Base-by-base conservation (phyloP, 352 stramenopile species). In the Phytophthora aleatoria region DNA sequence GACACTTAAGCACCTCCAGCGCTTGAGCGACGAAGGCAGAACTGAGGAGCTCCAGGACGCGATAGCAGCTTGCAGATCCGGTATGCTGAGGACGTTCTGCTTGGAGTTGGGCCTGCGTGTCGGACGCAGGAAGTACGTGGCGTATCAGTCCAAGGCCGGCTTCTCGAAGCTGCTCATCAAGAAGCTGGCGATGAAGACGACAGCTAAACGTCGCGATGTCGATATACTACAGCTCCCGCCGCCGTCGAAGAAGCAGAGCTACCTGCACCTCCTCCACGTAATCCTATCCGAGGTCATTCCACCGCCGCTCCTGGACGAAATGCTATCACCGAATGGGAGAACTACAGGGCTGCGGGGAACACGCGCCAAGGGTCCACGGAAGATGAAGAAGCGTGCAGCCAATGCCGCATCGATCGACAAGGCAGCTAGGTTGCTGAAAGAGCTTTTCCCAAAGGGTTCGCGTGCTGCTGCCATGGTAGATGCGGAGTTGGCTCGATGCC, bases 81-180 rank as follows among this genome's bases (percentile, higher is more conserved):
- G 28, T 27, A 39, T 24, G 10, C 27, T 49, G 51, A 27, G 38
- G 27, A 28, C 38, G 15, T 31, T 50, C 5, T 50, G 27, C 38
- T 30, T 50, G 51, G 16, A 28, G 9, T 30, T 59, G 11, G 38
- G 51, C 4, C 7, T 59, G 12, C 39, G 51, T 30, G 44, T 59
- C 39, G 26, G 39, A 20, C 27, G 51, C 26, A 49, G 35, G 13
- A 50, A 49, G 51, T 50, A 50, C 39, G 15, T 50, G 51, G 50
- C 38, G 24, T 57, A 57, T 28, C 20, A 50, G 13, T 50, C 8
- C 26, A 59, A 59, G n/a, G 39, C 39, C 7, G 39, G 39, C 9
- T 50, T 15, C 39, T 24, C 27, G 5, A 26, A 50, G 38, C 16
- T 59, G 15, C 38, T 59, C 13, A 12, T 28, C 26, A 50, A 27